phyloP scores from a whole-genome alignment of 805 yeast genomes.

The Wickerhamomyces canadensis region DNA sequence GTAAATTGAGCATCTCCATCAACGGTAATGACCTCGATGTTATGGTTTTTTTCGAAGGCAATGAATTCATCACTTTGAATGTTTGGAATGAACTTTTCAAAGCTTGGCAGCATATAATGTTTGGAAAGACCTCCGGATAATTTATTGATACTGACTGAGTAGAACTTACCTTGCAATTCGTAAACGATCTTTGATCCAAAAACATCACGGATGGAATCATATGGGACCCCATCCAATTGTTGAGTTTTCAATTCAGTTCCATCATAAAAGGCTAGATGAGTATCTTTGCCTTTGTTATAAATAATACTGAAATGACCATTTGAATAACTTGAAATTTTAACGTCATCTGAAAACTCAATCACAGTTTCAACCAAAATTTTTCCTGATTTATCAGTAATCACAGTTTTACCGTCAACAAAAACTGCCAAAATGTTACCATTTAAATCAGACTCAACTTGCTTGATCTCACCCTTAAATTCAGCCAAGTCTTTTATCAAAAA shows the following conservation, averaged over 20 bases:
- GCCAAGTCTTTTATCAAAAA: conserved; percentile 10
- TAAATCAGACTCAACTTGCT: background rate
- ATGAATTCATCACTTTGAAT: conserved; percentile 14
- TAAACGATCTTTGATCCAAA: conserved; percentile 21
- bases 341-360: conserved; percentile 6
- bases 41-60: conserved; percentile 18
- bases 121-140: conserved; percentile 8
- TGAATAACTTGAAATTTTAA: conserved; percentile 6
- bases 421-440: conserved; percentile 6
- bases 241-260: conserved; percentile 8
- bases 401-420: conserved; percentile 11
- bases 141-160: conserved; percentile 9
- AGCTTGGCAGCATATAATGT: conserved; percentile 3
- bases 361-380: conserved; percentile 2
- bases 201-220: conserved; percentile 16
- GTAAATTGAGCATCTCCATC: conserved; percentile 12
- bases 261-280: conserved; percentile 11
- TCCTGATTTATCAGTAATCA: conserved; percentile 2
- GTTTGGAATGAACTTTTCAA: conserved; percentile 12
- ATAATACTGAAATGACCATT: conserved; percentile 16
- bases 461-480: conserved; percentile 6
- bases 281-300: conserved; percentile 4
- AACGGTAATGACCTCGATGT: conserved; percentile 14
- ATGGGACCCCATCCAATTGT: conserved; percentile 6
- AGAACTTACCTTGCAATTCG: conserved; percentile 5